Conservation (phyloP, 2,329 filamentous ascomycete genomes). For the Hypoxylon sp. region DNA sequence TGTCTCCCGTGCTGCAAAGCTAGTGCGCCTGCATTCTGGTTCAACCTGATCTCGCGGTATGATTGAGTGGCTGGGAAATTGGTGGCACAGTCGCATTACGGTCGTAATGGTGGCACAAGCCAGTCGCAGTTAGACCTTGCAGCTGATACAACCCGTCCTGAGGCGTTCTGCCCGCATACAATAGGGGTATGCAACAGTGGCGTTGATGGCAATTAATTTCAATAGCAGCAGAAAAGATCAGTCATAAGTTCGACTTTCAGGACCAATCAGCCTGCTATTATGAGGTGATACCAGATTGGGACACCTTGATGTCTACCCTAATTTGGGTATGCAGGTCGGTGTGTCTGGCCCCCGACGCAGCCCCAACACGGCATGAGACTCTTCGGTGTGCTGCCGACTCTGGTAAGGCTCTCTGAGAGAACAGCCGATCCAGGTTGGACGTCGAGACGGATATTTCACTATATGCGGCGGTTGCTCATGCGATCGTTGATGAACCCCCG, state of each 20-base stretch:
- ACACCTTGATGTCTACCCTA: slow-evolving; percentile 26
- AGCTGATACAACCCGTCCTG: slow-evolving; percentile 6
- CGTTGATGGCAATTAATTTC: slow-evolving; percentile 1
- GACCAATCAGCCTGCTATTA: slow-evolving; percentile 9
- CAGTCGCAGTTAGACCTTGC: neutral
- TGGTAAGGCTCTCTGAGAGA: neutral
- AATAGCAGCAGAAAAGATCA: neutral
- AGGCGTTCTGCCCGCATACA: neutral
- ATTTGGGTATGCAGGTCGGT: slow-evolving; percentile 18
- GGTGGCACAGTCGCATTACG: slow-evolving; percentile 13
- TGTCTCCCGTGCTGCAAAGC: neutral
- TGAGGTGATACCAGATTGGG: slow-evolving; percentile 25
- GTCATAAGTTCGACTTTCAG: slow-evolving; percentile 15
- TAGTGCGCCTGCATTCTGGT: slow-evolving; percentile 5
- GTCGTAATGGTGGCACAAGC: neutral
- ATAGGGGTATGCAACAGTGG: slow-evolving; percentile 5
- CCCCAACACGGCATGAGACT: slow-evolving; percentile 3
- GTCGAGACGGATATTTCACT: slow-evolving; percentile 6
- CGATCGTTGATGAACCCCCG: neutral
- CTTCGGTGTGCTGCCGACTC: neutral
- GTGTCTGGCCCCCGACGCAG: slow-evolving; percentile 2
- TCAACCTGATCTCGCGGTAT: neutral
- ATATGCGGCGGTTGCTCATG: slow-evolving; percentile 5
- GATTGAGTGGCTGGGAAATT: slow-evolving; percentile 7
- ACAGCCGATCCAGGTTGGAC: slow-evolving; percentile 11